Evolutionary conservation across 768 basidiomycete species (phyloP).

Genomic region (Lactarius tabidus): DNA sequence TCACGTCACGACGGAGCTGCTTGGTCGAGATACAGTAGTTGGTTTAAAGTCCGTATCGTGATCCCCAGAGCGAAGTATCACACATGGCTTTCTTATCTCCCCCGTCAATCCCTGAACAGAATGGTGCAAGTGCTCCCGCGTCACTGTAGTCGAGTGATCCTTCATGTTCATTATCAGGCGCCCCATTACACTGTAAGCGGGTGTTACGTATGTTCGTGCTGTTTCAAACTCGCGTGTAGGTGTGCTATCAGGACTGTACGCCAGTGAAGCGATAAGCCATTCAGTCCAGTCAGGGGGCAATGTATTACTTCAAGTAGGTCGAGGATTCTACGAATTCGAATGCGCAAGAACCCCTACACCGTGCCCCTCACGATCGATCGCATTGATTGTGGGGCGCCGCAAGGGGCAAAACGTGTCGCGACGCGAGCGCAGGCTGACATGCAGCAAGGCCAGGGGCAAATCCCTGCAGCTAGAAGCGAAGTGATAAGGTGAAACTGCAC

Average conservation of each 20-base stretch:
- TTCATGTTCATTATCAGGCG: not conserved
- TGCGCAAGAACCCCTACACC: not conserved
- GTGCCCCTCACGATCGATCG: slow-evolving; percentile 1
- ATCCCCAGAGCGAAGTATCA: not conserved
- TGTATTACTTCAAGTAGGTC: slow-evolving; percentile 4
- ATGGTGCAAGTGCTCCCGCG: not conserved
- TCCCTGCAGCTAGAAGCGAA: not conserved
- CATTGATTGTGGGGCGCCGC: slow-evolving; percentile 3
- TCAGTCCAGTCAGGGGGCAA: not conserved
- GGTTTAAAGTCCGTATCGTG: slow-evolving; percentile 25
- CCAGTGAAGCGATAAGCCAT: not conserved
- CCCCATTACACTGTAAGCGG: not conserved
- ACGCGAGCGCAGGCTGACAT: not conserved
- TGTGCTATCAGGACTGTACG: not conserved
- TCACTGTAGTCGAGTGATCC: not conserved
- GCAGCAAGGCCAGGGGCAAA: not conserved
- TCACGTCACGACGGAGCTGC: slow-evolving; percentile 29
- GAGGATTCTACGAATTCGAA: not conserved
- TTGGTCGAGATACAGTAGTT: slow-evolving; percentile 33
- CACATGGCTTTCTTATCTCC: not conserved
- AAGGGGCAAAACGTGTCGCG: not conserved
- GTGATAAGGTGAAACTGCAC: not conserved
- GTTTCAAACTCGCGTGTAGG: not conserved
- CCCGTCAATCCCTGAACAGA: not conserved
- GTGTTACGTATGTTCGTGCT: not conserved